A percentile compares a stretch with the other conserved stretches of the same genome.
phyloP scores from a whole-genome alignment of 345 rosid species.

The Salix dunnii region DNA sequence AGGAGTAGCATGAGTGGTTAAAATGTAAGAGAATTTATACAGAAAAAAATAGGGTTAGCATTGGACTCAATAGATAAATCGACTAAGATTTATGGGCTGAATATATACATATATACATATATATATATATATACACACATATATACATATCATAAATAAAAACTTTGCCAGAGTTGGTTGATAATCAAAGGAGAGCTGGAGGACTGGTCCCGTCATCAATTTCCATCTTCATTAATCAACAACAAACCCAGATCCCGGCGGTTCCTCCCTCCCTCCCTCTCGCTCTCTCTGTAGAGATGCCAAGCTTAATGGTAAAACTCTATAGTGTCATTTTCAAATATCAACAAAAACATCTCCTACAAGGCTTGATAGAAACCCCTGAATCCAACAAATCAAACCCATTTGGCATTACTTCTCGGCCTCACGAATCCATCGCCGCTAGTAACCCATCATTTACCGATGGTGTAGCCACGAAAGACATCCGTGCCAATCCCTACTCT shows the following conservation, averaged over 20 bases:
- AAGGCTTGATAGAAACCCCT: constrained; percentile 37
- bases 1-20: too few species aligned
- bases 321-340: constrained; percentile 63
- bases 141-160: too few species aligned
- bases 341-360: constrained; percentile 46
- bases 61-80: not conserved
- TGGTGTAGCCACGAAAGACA: constrained; percentile 69
- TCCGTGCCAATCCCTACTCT: constrained; percentile 62
- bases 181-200: not conserved
- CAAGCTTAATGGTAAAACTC: constrained; percentile 53
- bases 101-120: too few species aligned
- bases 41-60: too few species aligned
- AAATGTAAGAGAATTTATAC: too few species aligned
- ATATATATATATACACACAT: too few species aligned
- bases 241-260: not conserved
- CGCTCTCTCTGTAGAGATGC: constrained; percentile 35
- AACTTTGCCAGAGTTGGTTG: not conserved
- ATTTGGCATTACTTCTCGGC: constrained; percentile 56
- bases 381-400: constrained; percentile 19
- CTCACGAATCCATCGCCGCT: constrained; percentile 44
- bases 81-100: not conserved
- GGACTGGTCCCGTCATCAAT: not conserved
- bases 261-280: not conserved
- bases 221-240: not conserved
- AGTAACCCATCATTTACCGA: constrained; percentile 55